Percentiles rank a stretch among this genome's conserved stretches.
Conservation (phyloP, 345 rosid species). For the Orychophragmus violaceus region DNA sequence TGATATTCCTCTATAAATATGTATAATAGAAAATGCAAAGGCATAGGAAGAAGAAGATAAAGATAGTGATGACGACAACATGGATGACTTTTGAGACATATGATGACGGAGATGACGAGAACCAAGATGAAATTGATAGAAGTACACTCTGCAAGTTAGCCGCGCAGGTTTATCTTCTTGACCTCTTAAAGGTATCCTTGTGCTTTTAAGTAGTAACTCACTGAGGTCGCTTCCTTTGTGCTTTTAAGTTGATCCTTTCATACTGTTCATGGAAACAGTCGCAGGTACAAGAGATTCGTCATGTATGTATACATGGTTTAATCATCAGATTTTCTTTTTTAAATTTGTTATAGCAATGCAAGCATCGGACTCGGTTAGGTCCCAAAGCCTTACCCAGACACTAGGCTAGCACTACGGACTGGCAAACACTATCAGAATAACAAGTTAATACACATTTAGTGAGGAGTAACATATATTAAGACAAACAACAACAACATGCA, state of each 20-base stretch:
- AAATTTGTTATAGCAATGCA: conserved; percentile 52
- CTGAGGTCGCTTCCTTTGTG: no score
- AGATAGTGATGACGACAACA: conserved; percentile 66
- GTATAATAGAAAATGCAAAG: conserved; percentile 67
- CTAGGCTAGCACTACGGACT: conserved; percentile 80
- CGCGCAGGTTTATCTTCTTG: conserved; percentile 58
- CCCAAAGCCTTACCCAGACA: conserved; percentile 73
- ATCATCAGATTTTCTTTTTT: no score
- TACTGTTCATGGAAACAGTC: conserved; percentile 82
- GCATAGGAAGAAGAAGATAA: conserved; percentile 31
- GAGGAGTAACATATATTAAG: no score
- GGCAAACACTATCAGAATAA: conserved; percentile 76
- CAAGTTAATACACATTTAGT: no score
- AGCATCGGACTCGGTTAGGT: conserved; percentile 58
- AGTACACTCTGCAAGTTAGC: conserved; percentile 75
- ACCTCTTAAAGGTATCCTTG: background rate
- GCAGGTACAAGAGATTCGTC: conserved; percentile 44
- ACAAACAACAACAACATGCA: no score
- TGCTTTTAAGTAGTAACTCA: conserved; percentile 6
- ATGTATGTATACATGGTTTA: background rate
- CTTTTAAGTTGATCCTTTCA: conserved; percentile 95
- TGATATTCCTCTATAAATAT: background rate
- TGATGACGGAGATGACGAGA: conserved; percentile 89
- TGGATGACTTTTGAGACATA: conserved; percentile 92
- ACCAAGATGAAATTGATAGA: conserved; percentile 88